Percentiles rank a stretch among this genome's conserved stretches.
These are phyloP conservation scores for Trebouxia gelatinosa DNA, from an alignment of 163 green algal species.

Conservation along the genomic window DNA sequence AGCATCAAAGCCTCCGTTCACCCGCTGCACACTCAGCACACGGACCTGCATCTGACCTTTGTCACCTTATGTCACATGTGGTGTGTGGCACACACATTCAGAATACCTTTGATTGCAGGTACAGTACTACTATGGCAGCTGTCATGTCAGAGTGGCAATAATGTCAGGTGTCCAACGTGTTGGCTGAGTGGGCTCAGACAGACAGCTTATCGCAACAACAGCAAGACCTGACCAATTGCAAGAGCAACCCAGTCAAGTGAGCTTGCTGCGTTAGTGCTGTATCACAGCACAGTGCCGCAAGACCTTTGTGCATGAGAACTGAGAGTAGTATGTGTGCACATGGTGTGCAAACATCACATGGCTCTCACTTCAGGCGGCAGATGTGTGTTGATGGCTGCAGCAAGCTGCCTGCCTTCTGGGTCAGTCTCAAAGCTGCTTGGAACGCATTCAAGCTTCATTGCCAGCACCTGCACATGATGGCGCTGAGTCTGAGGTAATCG, in stretches of 20 bases:
- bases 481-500: too few relatives aligned
- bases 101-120: background rate
- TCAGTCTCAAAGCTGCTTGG: conserved; percentile 55
- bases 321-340: too few relatives aligned
- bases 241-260: too few relatives aligned
- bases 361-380: conserved; percentile 59
- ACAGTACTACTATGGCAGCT: background rate
- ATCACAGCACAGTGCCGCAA: too few relatives aligned
- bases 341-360: too few relatives aligned
- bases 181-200: background rate
- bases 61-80: background rate
- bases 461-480: conserved; percentile 53
- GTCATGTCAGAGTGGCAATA: background rate
- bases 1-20: conserved; percentile 73
- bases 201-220: background rate
- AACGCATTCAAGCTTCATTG: conserved; percentile 59
- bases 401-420: conserved; percentile 61
- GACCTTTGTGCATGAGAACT: too few relatives aligned
- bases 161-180: background rate
- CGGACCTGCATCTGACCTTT: conserved; percentile 36
- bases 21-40: conserved; percentile 74
- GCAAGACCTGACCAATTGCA: too few relatives aligned
- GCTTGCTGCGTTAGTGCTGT: too few relatives aligned
- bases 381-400: conserved; percentile 54
- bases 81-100: background rate